Conservation (phyloP, 257 asterid species). For the Solanum corneliomulleri region DNA sequence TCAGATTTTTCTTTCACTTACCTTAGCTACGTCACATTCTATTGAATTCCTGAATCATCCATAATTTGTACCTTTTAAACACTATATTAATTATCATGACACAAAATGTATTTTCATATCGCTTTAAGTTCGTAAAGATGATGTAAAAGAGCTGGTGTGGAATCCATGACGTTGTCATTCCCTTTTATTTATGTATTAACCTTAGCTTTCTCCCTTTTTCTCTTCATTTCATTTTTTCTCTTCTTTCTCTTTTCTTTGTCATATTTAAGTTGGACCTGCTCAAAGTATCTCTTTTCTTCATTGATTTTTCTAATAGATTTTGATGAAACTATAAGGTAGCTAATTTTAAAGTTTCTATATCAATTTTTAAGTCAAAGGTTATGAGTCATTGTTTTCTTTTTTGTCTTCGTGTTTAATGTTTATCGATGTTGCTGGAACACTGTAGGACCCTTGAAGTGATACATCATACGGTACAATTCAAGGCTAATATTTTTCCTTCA, state of each 20-base stretch:
- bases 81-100: fast-evolving
- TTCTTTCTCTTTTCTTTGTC: background rate
- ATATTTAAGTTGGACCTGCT: background rate
- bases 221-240: too few species aligned
- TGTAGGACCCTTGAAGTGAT: background rate
- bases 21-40: fast-evolving
- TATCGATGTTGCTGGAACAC: fast-evolving
- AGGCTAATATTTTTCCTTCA: background rate
- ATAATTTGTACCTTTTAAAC: too few species aligned
- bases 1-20: background rate
- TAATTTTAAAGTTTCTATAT: too few species aligned
- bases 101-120: background rate
- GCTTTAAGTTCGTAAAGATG: too few species aligned
- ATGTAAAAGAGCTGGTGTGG: too few species aligned
- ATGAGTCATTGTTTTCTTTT: background rate
- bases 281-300: background rate
- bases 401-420: too few species aligned
- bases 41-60: fast-evolving
- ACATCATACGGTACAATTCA: background rate
- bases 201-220: background rate
- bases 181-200: too few species aligned
- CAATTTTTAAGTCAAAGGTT: background rate
- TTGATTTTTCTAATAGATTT: too few species aligned
- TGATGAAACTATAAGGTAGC: background rate
- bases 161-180: too few species aligned